These are phyloP conservation scores for Pholiota molesta DNA, from an alignment of 768 basidiomycete species.

Conservation along the genomic window DNA sequence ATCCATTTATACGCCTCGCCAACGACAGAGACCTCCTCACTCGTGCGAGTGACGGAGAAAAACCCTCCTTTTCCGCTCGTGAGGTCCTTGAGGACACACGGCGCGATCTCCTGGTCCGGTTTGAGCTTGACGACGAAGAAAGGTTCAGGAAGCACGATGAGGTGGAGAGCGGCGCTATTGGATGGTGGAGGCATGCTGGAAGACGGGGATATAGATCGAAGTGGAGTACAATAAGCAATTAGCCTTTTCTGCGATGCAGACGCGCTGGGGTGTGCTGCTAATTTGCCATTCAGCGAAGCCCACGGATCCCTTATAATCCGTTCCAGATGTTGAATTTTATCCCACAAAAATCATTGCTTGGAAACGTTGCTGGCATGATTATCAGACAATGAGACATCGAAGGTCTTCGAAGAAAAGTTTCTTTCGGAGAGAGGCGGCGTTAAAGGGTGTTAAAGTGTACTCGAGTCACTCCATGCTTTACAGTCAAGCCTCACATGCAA, in stretches of 20 bases:
- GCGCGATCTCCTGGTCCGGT: slow-evolving; percentile 36
- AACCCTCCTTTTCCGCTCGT: slow-evolving; percentile 34
- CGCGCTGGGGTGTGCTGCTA: neutral
- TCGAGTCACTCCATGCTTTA: neutral
- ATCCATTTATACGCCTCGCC: slow-evolving; percentile 42
- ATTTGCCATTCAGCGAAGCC: neutral
- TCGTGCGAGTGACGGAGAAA: slow-evolving; percentile 60
- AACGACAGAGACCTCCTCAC: slow-evolving; percentile 66
- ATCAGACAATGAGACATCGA: neutral
- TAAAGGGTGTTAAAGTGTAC: slow-evolving; percentile 19
- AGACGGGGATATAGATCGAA: neutral
- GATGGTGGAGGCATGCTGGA: slow-evolving; percentile 43
- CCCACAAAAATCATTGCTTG: neutral
- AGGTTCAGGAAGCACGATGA: slow-evolving; percentile 44
- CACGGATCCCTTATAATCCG: neutral
- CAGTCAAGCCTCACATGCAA: neutral
- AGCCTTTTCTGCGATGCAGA: neutral
- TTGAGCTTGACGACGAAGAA: slow-evolving; percentile 52
- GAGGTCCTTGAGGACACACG: slow-evolving; percentile 34
- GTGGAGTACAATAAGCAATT: neutral
- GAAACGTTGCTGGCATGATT: neutral
- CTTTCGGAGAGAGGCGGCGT: slow-evolving; percentile 27
- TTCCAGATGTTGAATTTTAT: neutral
- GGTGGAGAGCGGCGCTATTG: slow-evolving; percentile 46
- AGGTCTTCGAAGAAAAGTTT: neutral